phyloP scores from a whole-genome alignment of 208 protist species.

The Strigomonas culicis region DNA sequence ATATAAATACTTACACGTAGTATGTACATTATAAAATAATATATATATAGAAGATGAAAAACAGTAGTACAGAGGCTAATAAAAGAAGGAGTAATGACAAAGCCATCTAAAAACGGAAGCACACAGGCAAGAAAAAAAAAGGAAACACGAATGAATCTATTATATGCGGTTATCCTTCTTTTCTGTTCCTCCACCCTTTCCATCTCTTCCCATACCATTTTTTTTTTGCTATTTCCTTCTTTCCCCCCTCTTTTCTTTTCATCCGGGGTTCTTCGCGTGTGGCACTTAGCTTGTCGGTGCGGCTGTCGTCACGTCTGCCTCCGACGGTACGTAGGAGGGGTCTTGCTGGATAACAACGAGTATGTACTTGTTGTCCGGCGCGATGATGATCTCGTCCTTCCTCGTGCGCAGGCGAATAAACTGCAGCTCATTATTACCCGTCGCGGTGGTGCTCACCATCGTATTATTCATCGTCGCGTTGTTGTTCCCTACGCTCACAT shows the following conservation, averaged over 20 bases:
- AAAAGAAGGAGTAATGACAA: background rate
- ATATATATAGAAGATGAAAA: no score
- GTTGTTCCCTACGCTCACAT: constrained; percentile 55
- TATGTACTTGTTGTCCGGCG: constrained; percentile 91
- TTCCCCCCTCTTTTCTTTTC: background rate
- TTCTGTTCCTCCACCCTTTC: background rate
- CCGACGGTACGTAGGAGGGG: constrained; percentile 29
- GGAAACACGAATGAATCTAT: background rate
- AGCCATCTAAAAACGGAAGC: background rate
- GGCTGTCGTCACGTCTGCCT: constrained; percentile 12
- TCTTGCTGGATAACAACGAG: constrained; percentile 89
- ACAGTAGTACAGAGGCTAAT: background rate
- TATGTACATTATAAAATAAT: no score
- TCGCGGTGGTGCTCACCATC: no score
- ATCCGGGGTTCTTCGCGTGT: background rate
- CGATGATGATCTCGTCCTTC: constrained; percentile 97
- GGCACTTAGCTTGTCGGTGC: background rate
- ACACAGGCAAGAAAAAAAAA: background rate
- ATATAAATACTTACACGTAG: no score
- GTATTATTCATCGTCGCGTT: background rate
- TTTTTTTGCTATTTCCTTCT: constrained; percentile 2
- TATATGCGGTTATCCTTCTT: background rate
- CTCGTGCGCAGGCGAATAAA: constrained; percentile 89
- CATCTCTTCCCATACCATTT: background rate
- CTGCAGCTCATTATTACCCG: constrained; percentile 2